A percentile compares a stretch with the other conserved stretches of the same genome.
Evolutionary conservation across 768 basidiomycete genomes (phyloP).

Genomic region (Lentinula sp.): DNA sequence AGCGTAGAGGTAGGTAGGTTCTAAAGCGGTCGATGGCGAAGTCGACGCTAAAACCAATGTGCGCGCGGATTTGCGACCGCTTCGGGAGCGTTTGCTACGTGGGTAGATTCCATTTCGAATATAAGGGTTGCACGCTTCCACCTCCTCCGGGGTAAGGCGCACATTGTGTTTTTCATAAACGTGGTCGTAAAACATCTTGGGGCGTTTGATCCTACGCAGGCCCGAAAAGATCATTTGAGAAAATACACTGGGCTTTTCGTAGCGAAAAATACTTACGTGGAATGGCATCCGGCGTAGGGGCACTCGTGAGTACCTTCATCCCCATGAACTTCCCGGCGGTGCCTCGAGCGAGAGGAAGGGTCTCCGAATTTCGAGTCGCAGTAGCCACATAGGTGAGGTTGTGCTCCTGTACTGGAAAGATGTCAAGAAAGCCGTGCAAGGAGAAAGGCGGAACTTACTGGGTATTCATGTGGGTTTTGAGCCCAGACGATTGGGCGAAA

Average conservation of each 20-base stretch:
- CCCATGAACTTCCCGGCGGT: constrained; percentile 54
- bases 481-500: constrained; percentile 54
- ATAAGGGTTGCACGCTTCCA: neutral
- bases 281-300: constrained; percentile 36
- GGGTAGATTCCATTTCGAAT: neutral
- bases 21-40: neutral
- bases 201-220: constrained; percentile 53
- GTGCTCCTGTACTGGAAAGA: constrained; percentile 37
- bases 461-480: constrained; percentile 58
- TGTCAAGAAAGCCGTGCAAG: neutral
- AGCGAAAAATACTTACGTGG: constrained; percentile 28
- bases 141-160: neutral
- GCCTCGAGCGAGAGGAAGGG: constrained; percentile 64
- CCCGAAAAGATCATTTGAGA: constrained; percentile 2
- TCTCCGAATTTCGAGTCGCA: constrained; percentile 57
- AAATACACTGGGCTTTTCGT: neutral
- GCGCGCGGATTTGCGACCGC: neutral
- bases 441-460: constrained; percentile 43
- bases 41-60: neutral
- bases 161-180: constrained; percentile 38
- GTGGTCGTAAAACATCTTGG: constrained; percentile 50
- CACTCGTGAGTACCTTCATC: constrained; percentile 39
- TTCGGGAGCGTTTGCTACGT: neutral
- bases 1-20: neutral
- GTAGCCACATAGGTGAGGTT: constrained; percentile 46